phyloP scores from a whole-genome alignment of 176 grass and related monocot species.

The Cymbopogon citratus region DNA sequence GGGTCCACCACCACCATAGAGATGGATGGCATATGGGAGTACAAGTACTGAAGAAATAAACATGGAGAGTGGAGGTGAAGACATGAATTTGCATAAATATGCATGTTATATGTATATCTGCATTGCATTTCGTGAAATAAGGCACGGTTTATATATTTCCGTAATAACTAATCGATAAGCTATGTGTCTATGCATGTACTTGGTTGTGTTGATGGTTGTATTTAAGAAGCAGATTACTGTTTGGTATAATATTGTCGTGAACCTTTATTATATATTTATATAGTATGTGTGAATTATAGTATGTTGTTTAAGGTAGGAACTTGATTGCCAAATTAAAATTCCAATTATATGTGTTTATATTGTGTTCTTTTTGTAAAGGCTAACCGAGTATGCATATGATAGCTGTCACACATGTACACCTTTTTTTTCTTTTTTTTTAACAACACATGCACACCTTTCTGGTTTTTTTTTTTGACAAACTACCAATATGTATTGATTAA shows the following conservation, averaged over 20 bases:
- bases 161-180: no score
- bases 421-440: accelerated
- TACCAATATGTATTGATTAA: neutral
- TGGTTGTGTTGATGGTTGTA: neutral
- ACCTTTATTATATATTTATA: no score
- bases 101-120: no score
- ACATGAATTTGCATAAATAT: neutral
- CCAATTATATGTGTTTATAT: no score
- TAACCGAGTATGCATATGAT: neutral
- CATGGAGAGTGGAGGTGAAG: neutral
- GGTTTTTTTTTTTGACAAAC: no score
- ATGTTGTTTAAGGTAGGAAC: neutral
- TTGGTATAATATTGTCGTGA: no score
- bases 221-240: neutral
- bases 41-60: neutral
- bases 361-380: no score
- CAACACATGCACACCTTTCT: no score
- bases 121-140: no score
- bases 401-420: no score
- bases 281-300: neutral
- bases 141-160: no score
- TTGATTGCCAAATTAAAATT: neutral
- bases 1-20: neutral
- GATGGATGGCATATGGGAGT: slow-evolving; percentile 19
- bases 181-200: neutral